These are phyloP conservation scores for Tetrahymena elliotti DNA, from an alignment of 73 alveolate species.

Conservation along the genomic window DNA sequence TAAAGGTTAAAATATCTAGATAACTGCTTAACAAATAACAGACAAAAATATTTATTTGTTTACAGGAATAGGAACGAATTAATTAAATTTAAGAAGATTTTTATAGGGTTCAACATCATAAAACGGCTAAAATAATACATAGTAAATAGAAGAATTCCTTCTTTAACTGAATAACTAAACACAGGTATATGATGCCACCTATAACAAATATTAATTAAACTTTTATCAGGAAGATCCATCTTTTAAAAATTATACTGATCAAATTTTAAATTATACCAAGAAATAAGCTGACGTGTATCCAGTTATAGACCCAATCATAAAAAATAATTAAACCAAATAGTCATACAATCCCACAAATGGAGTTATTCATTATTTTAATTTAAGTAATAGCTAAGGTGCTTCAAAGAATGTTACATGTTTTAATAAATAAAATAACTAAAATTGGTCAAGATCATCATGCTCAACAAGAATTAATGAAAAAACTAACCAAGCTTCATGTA, in stretches of 20 bases:
- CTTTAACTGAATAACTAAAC: not conserved
- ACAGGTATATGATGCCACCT: not conserved
- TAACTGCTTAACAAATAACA: not conserved
- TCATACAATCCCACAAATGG: not conserved
- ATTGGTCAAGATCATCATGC: not conserved
- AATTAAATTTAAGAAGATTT: not conserved
- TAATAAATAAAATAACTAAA: not conserved
- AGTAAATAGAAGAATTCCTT: too few relatives aligned
- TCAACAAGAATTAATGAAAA: not conserved
- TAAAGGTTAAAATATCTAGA: not conserved
- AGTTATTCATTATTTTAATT: not conserved
- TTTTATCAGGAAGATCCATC: not conserved
- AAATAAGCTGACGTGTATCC: not conserved
- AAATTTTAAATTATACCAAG: not conserved
- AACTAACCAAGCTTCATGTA: not conserved
- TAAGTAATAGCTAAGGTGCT: not conserved
- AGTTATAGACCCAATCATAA: not conserved
- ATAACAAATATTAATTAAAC: not conserved
- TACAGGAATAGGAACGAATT: not conserved
- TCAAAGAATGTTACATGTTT: not conserved
- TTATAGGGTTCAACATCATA: not conserved
- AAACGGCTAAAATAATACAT: not conserved
- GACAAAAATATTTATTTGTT: not conserved
- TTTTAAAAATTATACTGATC: not conserved
- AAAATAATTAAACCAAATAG: not conserved